Evolutionary conservation across 2,329 filamentous ascomycete species (phyloP).

Genomic region (Purpureocillium lavendulum): DNA sequence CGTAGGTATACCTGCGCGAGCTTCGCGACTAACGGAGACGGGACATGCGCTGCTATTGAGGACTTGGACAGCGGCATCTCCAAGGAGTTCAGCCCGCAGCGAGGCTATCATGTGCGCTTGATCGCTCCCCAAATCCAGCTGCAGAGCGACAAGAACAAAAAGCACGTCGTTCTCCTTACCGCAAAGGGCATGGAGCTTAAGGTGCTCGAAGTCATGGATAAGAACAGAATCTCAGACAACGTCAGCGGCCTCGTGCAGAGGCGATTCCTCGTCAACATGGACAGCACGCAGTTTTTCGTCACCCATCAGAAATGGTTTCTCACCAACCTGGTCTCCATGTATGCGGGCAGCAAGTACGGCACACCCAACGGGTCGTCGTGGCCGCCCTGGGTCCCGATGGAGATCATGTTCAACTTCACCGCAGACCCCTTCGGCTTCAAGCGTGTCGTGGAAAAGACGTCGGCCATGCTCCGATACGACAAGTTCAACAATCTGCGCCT

Average conservation of each 20-base stretch:
- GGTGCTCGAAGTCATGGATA: constrained; percentile 96
- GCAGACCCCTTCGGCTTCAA: constrained; percentile 96
- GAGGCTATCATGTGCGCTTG: constrained; percentile 87
- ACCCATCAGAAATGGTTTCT: constrained; percentile 87
- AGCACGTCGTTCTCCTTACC: constrained; percentile 92
- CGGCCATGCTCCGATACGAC: constrained; percentile 87
- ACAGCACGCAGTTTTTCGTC: constrained; percentile 97
- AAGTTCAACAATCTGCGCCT: constrained; percentile 96
- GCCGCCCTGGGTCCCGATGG: constrained; percentile 97
- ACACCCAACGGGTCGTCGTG: constrained; percentile 76
- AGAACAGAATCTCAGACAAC: constrained; percentile 80
- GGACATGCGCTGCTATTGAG: constrained; percentile 37
- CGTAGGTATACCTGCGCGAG: constrained; percentile 59
- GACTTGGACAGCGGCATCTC: constrained; percentile 70
- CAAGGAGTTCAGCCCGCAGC: constrained; percentile 81
- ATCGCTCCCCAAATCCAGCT: constrained; percentile 97
- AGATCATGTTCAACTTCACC: constrained; percentile 96
- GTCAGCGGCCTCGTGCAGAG: constrained; percentile 94
- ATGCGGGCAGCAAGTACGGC: constrained; percentile 89
- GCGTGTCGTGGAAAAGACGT: constrained; percentile 93
- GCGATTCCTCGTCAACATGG: constrained; percentile 89
- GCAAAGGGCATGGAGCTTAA: constrained; percentile 98
- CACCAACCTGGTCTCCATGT: constrained; percentile 79
- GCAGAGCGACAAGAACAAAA: constrained; percentile 96
- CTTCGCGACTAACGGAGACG: constrained; percentile 23